Evolutionary conservation across 2,329 filamentous ascomycete genomes (phyloP).

Genomic region (Huntiella moniliformis): DNA sequence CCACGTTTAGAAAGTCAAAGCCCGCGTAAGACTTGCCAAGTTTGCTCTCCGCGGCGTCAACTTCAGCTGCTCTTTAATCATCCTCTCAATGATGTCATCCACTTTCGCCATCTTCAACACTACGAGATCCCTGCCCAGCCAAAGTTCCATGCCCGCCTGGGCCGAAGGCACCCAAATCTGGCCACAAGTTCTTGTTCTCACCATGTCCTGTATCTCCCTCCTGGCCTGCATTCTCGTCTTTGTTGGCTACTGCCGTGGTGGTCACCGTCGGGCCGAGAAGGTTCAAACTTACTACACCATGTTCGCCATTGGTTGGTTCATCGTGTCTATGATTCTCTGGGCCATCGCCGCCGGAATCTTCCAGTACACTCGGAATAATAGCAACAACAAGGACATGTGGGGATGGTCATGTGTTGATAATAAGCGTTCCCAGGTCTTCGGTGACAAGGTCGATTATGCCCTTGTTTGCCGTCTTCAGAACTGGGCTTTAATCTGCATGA

Average conservation of each 20-base stretch:
- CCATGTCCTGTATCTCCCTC: conserved; percentile 64
- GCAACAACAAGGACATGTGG: conserved; percentile 76
- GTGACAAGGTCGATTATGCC: conserved; percentile 66
- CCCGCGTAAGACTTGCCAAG: conserved; percentile 79
- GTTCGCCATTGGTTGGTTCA: conserved; percentile 85
- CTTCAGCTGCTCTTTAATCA: conserved; percentile 91
- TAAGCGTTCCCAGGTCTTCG: conserved; percentile 56
- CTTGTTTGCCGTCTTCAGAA: conserved; percentile 87
- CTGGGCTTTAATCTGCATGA: conserved; percentile 88
- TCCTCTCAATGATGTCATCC: conserved; percentile 75
- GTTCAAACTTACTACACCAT: conserved; percentile 88
- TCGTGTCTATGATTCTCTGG: conserved; percentile 87
- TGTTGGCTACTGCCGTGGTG: conserved; percentile 69
- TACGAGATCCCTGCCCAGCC: conserved; percentile 52
- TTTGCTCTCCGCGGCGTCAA: conserved; percentile 87
- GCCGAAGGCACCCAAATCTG: conserved; percentile 60
- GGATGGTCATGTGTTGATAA: conserved; percentile 95
- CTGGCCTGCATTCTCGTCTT: conserved; percentile 63
- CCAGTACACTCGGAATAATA: conserved; percentile 54
- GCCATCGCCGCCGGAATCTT: conserved; percentile 66
- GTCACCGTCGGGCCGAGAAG: conserved; percentile 78
- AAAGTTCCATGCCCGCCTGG: conserved; percentile 76
- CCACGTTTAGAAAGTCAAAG: conserved; percentile 62
- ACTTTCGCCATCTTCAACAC: conserved; percentile 85
- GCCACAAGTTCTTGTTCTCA: conserved; percentile 74